Evolutionary conservation across 495 filamentous ascomycete species (phyloP).

Genomic region (Penicillium canariense): DNA sequence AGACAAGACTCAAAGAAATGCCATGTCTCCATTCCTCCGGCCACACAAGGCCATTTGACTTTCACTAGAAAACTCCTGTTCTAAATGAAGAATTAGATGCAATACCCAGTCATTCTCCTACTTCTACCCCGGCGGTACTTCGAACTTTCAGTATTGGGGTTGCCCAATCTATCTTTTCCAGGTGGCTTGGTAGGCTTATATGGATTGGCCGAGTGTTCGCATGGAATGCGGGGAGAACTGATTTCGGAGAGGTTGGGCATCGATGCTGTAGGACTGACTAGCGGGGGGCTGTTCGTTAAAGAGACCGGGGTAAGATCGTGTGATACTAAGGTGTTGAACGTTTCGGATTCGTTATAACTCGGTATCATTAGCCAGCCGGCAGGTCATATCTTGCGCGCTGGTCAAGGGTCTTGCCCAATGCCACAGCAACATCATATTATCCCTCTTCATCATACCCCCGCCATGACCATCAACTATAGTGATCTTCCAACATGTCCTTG

Average conservation of each 20-base stretch:
- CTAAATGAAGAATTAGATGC: not conserved
- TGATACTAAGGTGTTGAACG: too few species aligned
- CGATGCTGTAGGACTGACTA: not conserved
- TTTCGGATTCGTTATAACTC: too few species aligned
- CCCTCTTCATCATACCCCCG: too few species aligned
- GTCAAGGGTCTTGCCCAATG: too few species aligned
- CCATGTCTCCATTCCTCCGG: not conserved
- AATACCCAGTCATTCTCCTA: not conserved
- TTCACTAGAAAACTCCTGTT: not conserved
- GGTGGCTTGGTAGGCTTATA: not conserved
- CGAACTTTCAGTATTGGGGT: not conserved
- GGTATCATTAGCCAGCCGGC: too few species aligned
- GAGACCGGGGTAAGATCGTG: not conserved
- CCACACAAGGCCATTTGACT: not conserved
- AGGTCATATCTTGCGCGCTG: too few species aligned
- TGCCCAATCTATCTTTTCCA: not conserved
- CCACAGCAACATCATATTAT: too few species aligned
- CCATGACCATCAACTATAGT: too few species aligned
- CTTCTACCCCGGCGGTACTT: not conserved
- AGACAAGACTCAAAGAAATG: not conserved
- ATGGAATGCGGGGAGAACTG: not conserved
- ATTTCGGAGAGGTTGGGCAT: not conserved
- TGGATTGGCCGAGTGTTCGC: not conserved
- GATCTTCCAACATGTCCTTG: too few species aligned
- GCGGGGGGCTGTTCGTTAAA: not conserved